Conservation (phyloP, 805 yeast genomes). For the Metschnikowia baotianmanensis region DNA sequence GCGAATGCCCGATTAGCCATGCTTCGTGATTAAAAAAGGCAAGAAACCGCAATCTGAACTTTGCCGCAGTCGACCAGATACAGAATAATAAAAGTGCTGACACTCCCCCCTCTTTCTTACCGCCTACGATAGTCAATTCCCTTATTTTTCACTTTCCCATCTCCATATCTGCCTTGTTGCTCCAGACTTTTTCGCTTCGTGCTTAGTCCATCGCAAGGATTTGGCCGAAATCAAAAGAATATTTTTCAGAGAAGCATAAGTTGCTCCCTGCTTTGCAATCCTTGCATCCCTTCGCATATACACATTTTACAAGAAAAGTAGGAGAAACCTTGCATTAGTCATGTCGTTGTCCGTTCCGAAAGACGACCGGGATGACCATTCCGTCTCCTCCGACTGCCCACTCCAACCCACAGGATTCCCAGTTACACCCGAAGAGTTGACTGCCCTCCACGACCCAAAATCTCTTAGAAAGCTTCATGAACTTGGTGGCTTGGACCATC, state of each 20-base stretch:
- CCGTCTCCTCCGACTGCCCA: constrained; percentile 18
- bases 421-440: constrained; percentile 31
- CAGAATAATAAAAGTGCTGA: constrained; percentile 5
- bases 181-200: too few relatives aligned
- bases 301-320: too few relatives aligned
- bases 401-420: constrained; percentile 16
- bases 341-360: constrained; percentile 19
- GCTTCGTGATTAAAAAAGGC: constrained; percentile 4
- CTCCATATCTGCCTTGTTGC: neutral
- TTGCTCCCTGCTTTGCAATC: too few relatives aligned
- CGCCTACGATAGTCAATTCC: too few relatives aligned
- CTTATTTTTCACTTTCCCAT: neutral
- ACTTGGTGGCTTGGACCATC: constrained; percentile 46
- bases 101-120: neutral
- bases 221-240: too few relatives aligned
- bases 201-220: too few relatives aligned
- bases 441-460: constrained; percentile 61
- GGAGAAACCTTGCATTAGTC: too few relatives aligned
- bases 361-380: constrained; percentile 16
- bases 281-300: too few relatives aligned
- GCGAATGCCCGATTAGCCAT: constrained; percentile 4
- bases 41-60: neutral
- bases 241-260: too few relatives aligned
- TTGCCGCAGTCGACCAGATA: neutral
- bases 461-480: constrained; percentile 42